Base-by-base conservation (phyloP, 2,329 filamentous ascomycete genomes). In the Shiraia sp. region DNA sequence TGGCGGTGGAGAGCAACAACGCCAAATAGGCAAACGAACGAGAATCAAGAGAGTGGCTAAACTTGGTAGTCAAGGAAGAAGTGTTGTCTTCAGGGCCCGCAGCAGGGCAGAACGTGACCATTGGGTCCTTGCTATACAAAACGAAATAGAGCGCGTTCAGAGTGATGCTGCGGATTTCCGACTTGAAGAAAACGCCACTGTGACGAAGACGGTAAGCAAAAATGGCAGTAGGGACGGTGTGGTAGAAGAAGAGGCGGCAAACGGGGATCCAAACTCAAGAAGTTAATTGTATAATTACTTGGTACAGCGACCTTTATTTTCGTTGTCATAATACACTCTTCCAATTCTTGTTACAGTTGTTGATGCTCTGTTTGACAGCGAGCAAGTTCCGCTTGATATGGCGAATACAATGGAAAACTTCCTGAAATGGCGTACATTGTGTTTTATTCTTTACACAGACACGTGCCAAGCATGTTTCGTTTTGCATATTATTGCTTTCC, bases 61-160 rank as follows among this genome's bases (percentile, higher is more conserved):
- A 47, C 65, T 86, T 19, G 83, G 83, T 9, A 75, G 76, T 6
- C 78, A 79, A 22, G 83, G 83, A 4, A 71, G 81, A 30, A 82
- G 79, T 28, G 78, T 85, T 34, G 83, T 87, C 10, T 87, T 87
- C 59, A 82, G 83, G 57, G 78, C 83, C 25, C 74, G 83, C 38
- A 84, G 79, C 62, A 72, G 83, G 8, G 77, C 82, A 1, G 83
- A 87, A 64, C 76, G 83, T 46, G 83, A 87, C 66, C 78, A 82
- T 53, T 87, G 83, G 83, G 83, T 87, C 16, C 66, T 86, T 61
- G 81, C 76, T 25, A 80, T 86, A 43, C 78, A 78, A 38, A 80
- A 80, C 47, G 83, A 86, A 70, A 86, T 86, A 61, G 83, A 86
- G 68, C 70, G 80, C 35, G 59, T 82, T 44, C 61, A 66, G 38